Percentiles rank a stretch among this genome's conserved stretches.
Conservation (phyloP, 2,329 filamentous ascomycete genomes). For the Teratosphaeria viscida region DNA sequence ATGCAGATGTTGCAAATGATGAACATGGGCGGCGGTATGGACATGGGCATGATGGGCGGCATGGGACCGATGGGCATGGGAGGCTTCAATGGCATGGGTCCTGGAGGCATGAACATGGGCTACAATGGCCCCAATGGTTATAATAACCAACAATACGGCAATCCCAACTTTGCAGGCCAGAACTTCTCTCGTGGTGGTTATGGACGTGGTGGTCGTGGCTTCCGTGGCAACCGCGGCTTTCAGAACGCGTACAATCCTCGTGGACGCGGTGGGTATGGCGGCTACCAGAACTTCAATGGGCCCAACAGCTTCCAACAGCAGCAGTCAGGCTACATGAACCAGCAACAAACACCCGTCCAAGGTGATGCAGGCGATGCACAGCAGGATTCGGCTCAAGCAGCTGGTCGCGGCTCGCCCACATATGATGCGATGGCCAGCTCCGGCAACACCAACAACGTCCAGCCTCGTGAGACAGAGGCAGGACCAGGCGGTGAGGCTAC, state of each 20-base stretch:
- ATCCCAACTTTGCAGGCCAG: conserved; percentile 16
- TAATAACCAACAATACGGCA: conserved; percentile 39
- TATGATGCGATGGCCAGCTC: conserved; percentile 18
- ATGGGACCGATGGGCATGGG: conserved; percentile 6
- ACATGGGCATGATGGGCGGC: conserved; percentile 2
- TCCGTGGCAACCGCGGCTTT: not conserved
- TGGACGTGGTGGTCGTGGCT: conserved; percentile 38
- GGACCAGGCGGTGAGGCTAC: conserved; percentile 17
- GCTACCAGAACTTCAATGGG: conserved; percentile 13
- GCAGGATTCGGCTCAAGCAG: conserved; percentile 2
- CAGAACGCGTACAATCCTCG: conserved; percentile 9
- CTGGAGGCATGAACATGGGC: conserved; percentile 41
- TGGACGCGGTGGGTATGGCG: conserved; percentile 20
- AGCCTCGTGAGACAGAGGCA: conserved; percentile 6
- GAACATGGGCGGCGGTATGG: not conserved
- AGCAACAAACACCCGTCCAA: not conserved
- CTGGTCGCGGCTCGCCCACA: conserved; percentile 18
- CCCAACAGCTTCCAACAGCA: conserved; percentile 9
- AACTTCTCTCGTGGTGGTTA: conserved; percentile 55
- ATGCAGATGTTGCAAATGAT: conserved; percentile 1
- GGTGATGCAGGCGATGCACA: not conserved
- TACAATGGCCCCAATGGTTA: conserved; percentile 38
- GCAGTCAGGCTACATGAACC: conserved; percentile 4
- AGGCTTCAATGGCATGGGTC: conserved; percentile 56
- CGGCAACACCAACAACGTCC: conserved; percentile 8